A percentile compares a stretch with the other conserved stretches of the same genome.
Conservation (phyloP, 1,139 yeast species). For the Saccharomycopsis crataegensis region DNA sequence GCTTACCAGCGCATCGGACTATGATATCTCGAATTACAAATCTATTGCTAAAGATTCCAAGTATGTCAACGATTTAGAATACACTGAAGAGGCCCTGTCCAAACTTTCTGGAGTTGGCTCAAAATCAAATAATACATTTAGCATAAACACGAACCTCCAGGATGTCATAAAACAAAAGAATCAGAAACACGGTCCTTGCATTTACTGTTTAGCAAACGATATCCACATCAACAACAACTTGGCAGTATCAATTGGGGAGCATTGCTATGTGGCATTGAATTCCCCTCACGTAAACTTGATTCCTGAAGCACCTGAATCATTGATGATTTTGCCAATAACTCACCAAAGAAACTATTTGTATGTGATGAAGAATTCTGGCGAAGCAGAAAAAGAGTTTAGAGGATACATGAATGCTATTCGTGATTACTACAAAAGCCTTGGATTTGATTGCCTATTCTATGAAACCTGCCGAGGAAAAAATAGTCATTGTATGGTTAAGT, state of each 20-base stretch:
- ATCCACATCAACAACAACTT: slow-evolving; percentile 28
- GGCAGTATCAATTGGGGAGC: slow-evolving; percentile 28
- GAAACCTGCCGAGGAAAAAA: slow-evolving; percentile 31
- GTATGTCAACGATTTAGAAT: neutral
- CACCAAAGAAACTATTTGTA: slow-evolving; percentile 37
- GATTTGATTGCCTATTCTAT: slow-evolving; percentile 36
- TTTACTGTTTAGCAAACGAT: slow-evolving; percentile 33
- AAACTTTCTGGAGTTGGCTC: neutral
- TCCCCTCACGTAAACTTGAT: slow-evolving; percentile 23
- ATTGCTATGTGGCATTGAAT: slow-evolving; percentile 21
- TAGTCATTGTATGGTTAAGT: slow-evolving; percentile 37
- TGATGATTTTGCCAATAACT: slow-evolving; percentile 36
- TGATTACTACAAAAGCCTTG: slow-evolving; percentile 32
- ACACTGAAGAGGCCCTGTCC: neutral
- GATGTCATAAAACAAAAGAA: slow-evolving; percentile 26
- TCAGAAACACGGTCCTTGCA: slow-evolving; percentile 30
- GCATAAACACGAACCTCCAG: slow-evolving; percentile 26
- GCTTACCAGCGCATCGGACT: neutral
- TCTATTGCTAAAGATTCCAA: neutral
- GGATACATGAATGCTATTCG: slow-evolving; percentile 37
- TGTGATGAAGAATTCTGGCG: slow-evolving; percentile 13
- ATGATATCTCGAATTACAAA: slow-evolving; percentile 10
- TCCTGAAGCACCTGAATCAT: slow-evolving; percentile 28
- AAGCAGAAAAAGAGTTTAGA: slow-evolving; percentile 37
- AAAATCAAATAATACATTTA: slow-evolving; percentile 26